Conservation (phyloP, 257 asterid genomes). For the Solanum clarkiae region DNA sequence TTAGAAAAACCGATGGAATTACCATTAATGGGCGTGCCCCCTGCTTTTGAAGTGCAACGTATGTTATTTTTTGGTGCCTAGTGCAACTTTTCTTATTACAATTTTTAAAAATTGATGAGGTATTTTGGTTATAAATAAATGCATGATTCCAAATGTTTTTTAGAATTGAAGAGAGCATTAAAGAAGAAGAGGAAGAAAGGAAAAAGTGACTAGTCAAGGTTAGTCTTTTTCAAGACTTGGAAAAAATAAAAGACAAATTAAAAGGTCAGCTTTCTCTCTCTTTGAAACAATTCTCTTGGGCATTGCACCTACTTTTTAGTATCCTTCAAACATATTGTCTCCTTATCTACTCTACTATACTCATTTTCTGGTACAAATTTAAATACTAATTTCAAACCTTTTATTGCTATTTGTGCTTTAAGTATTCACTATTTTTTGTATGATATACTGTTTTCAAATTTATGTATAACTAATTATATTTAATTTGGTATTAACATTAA, state of each 20-base stretch:
- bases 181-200: not conserved
- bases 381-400: not conserved
- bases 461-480: not conserved
- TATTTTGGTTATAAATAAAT: not conserved
- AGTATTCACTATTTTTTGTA: not conserved
- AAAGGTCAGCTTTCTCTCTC: not conserved
- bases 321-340: not conserved
- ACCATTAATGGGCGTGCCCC: not conserved
- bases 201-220: not conserved
- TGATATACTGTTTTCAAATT: not conserved
- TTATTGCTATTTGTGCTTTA: not conserved
- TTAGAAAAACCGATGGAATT: too few species aligned
- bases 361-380: not conserved
- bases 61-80: too few species aligned
- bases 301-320: not conserved
- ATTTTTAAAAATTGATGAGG: not conserved
- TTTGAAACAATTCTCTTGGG: not conserved
- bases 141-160: too few species aligned
- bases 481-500: not conserved
- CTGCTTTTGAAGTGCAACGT: too few species aligned
- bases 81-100: not conserved
- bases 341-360: not conserved
- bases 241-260: not conserved
- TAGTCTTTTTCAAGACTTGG: not conserved
- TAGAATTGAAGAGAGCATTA: not conserved